Percentiles rank a stretch among this genome's conserved stretches.
phyloP scores from a whole-genome alignment of 306 rosid species.

The Prunus kanzakura region DNA sequence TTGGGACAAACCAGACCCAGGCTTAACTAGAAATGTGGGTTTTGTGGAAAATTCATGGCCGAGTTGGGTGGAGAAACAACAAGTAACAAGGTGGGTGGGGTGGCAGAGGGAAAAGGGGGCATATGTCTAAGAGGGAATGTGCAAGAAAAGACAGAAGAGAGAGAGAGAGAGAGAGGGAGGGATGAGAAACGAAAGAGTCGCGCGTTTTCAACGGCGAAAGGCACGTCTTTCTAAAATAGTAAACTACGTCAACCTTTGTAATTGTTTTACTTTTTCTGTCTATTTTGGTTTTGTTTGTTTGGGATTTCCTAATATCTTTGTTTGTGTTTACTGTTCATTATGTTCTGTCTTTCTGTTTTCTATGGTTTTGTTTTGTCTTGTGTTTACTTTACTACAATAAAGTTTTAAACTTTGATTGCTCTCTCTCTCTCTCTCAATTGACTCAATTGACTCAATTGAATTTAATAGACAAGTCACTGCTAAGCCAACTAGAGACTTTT shows the following conservation, averaged over 20 bases:
- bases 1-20: conserved; percentile 9
- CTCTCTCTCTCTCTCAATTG: too few species aligned
- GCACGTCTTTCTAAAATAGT: conserved; percentile 8
- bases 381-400: not conserved
- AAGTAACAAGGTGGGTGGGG: conserved; percentile 9
- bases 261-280: not conserved
- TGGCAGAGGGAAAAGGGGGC: conserved; percentile 18
- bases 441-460: too few species aligned
- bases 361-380: not conserved
- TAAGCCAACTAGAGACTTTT: too few species aligned
- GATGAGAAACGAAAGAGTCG: conserved; percentile 13
- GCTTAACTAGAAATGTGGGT: conserved; percentile 1
- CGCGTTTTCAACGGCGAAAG: conserved; percentile 44
- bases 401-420: too few species aligned
- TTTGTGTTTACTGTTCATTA: not conserved
- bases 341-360: not conserved
- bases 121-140: not conserved
- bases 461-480: too few species aligned
- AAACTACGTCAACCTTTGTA: conserved; percentile 3
- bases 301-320: not conserved
- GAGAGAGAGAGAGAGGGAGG: not conserved
- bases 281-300: not conserved
- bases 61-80: conserved; percentile 22
- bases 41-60: conserved; percentile 17
- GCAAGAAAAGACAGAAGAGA: not conserved